Conservation (phyloP, 2,329 filamentous ascomycete species). For the Beauveria brongniartii region DNA sequence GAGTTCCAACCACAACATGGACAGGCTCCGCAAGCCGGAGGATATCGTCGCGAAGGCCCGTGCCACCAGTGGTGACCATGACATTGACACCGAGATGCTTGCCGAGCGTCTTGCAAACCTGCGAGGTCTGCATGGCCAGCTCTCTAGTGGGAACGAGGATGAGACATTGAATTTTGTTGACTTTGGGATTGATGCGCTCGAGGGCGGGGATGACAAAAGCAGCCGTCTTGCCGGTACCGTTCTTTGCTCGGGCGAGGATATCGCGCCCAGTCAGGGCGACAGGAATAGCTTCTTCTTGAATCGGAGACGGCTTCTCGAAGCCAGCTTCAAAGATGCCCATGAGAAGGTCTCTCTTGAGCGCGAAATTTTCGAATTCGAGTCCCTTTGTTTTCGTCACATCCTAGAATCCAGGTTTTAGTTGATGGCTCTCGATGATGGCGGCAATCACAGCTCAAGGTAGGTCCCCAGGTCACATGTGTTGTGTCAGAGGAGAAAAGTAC, state of each 20-base stretch:
- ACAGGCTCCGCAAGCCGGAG: constrained; percentile 89
- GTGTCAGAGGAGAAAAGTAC: neutral
- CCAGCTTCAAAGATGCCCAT: constrained; percentile 99
- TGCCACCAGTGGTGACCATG: constrained; percentile 98
- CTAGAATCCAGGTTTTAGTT: constrained; percentile 34
- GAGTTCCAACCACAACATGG: constrained; percentile 95
- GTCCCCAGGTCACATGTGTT: neutral
- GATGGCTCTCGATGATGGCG: neutral
- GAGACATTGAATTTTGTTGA: constrained; percentile 90
- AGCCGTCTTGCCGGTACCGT: constrained; percentile 96
- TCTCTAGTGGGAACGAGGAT: constrained; percentile 96
- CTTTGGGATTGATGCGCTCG: constrained; percentile 93
- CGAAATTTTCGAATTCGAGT: constrained; percentile 95
- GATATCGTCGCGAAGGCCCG: constrained; percentile 91
- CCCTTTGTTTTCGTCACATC: constrained; percentile 98
- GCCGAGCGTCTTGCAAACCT: constrained; percentile 96
- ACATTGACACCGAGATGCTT: constrained; percentile 97
- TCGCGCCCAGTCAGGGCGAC: constrained; percentile 93
- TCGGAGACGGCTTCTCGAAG: constrained; percentile 96
- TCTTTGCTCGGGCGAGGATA: constrained; percentile 93
- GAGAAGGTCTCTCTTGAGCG: constrained; percentile 86
- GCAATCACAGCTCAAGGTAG: neutral
- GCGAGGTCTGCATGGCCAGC: constrained; percentile 94
- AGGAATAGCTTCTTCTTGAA: constrained; percentile 98
- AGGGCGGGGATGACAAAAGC: constrained; percentile 95